A percentile compares a stretch with the other conserved stretches of the same genome.
Evolutionary conservation across 139 green algal genomes (phyloP).

Genomic region (Edaphochlamys debaryana): DNA sequence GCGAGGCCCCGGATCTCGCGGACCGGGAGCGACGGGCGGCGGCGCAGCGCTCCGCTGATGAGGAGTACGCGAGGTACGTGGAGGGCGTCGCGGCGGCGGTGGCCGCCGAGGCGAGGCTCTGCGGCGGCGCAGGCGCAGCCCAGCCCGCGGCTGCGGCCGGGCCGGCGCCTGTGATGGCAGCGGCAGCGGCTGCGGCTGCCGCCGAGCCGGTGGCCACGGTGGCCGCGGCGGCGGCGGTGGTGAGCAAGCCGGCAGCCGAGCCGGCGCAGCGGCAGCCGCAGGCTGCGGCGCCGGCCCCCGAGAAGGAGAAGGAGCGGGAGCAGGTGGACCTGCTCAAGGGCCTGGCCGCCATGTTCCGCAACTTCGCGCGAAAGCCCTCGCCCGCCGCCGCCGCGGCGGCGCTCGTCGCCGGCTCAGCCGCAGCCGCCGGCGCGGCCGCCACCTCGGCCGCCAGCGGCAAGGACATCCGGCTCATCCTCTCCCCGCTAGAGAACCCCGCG

Average conservation of each 20-base stretch:
- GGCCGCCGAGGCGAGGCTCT: too few species aligned
- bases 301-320: conserved; percentile 19
- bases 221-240: neutral
- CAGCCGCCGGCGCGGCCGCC: neutral
- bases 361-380: conserved; percentile 3
- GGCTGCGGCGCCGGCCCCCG: too few species aligned
- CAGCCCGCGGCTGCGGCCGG: neutral
- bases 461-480: conserved; percentile 11
- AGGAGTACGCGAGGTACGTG: conserved; percentile 8
- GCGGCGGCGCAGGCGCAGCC: too few species aligned
- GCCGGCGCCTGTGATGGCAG: too few species aligned
- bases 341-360: conserved; percentile 26
- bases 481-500: neutral
- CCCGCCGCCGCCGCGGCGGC: neutral
- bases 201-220: neutral
- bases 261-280: too few species aligned
- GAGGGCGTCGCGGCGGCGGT: neutral
- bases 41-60: neutral
- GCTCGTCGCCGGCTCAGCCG: neutral
- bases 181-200: too few species aligned
- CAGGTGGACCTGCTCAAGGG: neutral
- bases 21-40: neutral
- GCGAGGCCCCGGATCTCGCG: too few species aligned
- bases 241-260: too few species aligned
- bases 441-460: neutral